phyloP scores from a whole-genome alignment of 305 asterid species.

The Solanum hybrid region DNA sequence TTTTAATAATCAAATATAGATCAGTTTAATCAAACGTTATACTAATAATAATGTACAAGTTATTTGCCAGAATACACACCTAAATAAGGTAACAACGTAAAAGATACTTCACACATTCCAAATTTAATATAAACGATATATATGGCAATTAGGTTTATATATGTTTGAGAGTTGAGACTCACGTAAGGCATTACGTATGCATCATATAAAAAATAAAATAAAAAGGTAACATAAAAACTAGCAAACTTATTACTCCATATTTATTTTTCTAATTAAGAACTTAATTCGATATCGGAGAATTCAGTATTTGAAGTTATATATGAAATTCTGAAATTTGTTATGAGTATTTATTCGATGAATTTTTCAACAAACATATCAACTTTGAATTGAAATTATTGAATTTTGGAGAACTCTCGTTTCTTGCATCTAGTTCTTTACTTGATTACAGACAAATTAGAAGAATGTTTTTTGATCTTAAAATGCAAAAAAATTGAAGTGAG shows the following conservation, averaged over 20 bases:
- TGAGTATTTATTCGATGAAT: neutral
- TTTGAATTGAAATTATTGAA: neutral
- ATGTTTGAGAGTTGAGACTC: neutral
- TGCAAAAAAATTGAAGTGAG: neutral
- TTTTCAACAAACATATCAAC: neutral
- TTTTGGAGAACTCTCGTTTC: neutral
- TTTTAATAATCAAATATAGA: neutral
- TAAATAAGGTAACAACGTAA: neutral
- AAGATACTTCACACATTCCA: neutral
- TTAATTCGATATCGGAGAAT: neutral
- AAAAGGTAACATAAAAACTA: neutral
- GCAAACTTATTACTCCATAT: neutral
- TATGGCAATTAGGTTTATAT: neutral
- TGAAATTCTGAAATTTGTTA: neutral
- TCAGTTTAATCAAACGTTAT: neutral
- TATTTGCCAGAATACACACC: neutral
- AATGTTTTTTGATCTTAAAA: neutral
- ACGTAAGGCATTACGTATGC: neutral
- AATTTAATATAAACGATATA: neutral
- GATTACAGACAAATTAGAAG: neutral
- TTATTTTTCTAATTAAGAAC: neutral
- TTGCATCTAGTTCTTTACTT: neutral
- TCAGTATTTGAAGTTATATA: neutral
- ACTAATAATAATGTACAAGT: neutral
- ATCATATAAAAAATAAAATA: neutral